Evolutionary conservation across 179 eudicot genomes (phyloP).

Genomic region (Dionaea muscipula): DNA sequence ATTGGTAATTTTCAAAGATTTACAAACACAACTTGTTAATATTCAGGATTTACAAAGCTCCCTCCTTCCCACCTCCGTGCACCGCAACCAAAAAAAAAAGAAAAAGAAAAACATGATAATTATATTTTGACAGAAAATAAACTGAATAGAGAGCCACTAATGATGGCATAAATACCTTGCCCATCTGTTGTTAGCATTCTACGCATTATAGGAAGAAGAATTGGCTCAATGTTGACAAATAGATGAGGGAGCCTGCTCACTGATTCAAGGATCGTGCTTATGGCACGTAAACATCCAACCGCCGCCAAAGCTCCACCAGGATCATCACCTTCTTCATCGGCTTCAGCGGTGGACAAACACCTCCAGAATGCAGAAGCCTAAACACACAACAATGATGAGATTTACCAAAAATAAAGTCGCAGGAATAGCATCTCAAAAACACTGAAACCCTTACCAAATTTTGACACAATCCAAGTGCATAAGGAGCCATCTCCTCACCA

Average conservation of each 20-base stretch:
- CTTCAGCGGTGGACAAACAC: conserved; percentile 83
- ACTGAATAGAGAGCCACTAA: neutral
- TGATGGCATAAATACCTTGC: conserved; percentile 46
- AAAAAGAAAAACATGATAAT: too few species aligned
- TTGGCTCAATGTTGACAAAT: conserved; percentile 78
- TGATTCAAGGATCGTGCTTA: conserved; percentile 95
- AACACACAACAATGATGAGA: conserved; percentile 3
- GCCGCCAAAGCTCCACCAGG: conserved; percentile 99
- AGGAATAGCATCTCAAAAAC: neutral
- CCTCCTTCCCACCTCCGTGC: too few species aligned
- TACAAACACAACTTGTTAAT: too few species aligned
- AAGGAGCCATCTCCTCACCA: conserved; percentile 99
- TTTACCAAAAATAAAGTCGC: neutral
- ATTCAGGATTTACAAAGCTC: too few species aligned
- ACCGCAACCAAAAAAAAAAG: too few species aligned
- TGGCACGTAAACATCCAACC: conserved; percentile 98
- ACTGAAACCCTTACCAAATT: conserved; percentile 49
- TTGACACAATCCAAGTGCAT: conserved; percentile 97
- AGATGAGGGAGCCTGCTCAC: conserved; percentile 89
- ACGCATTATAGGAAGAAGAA: conserved; percentile 85
- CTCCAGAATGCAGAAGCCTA: conserved; percentile 98
- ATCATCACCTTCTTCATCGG: conserved; percentile 92
- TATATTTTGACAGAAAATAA: neutral
- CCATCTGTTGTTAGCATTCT: conserved; percentile 98
- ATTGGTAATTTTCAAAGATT: too few species aligned